phyloP scores from a whole-genome alignment of 305 asterid species.

The Solanum hybrid region DNA sequence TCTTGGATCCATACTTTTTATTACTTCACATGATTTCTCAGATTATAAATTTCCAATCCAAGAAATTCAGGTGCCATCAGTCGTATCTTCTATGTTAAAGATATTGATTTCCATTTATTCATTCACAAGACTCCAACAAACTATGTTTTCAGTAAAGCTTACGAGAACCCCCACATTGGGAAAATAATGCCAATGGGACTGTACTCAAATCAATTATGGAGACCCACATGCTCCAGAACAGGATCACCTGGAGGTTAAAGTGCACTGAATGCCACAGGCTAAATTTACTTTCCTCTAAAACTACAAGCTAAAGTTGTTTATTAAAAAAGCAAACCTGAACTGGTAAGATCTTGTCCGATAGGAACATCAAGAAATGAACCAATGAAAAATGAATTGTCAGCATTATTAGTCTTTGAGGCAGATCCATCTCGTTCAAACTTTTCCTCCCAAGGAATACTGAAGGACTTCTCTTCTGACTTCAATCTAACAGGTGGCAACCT shows the following conservation, averaged over 20 bases:
- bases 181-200: not conserved
- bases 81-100: not conserved
- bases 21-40: not conserved
- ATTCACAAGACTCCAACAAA: not conserved
- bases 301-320: not conserved
- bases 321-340: constrained; percentile 45
- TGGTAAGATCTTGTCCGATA: constrained; percentile 75
- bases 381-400: constrained; percentile 61
- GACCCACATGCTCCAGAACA: not conserved
- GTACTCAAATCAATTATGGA: not conserved
- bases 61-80: not conserved
- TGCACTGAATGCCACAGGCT: not conserved
- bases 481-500: constrained; percentile 86
- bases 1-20: not conserved
- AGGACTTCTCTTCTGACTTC: constrained; percentile 78
- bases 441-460: constrained; percentile 81
- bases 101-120: not conserved
- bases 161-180: not conserved
- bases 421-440: constrained; percentile 67
- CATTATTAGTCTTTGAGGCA: constrained; percentile 44
- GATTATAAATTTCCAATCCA: not conserved
- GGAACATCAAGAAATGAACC: constrained; percentile 96
- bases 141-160: not conserved
- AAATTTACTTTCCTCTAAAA: not conserved
- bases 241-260: not conserved